phyloP scores from a whole-genome alignment of 306 rosid genomes.

The Gleditsia sinensis region DNA sequence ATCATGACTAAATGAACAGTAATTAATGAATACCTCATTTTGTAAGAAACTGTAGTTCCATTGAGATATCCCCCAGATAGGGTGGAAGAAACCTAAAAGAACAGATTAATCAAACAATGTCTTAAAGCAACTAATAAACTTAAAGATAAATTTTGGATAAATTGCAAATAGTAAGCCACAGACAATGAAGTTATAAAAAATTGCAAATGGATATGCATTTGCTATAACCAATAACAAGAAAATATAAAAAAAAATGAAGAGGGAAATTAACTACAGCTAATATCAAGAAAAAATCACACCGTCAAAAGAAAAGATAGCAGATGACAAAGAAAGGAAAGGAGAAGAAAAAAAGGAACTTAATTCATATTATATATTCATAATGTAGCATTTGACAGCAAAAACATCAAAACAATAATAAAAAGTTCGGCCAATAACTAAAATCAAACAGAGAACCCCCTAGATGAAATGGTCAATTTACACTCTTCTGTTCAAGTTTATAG shows the following conservation, averaged over 20 bases:
- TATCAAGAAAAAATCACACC: neutral
- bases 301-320: neutral
- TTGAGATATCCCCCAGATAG: neutral
- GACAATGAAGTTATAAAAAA: neutral
- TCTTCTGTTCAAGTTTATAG: too few species aligned
- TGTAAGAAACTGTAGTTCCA: neutral
- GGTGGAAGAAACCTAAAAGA: neutral
- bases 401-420: neutral
- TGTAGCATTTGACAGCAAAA: neutral
- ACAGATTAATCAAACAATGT: neutral
- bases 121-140: neutral
- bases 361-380: too few species aligned
- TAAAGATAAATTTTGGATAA: neutral
- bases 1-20: neutral
- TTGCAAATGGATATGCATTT: neutral
- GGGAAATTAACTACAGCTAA: neutral
- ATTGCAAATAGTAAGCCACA: neutral
- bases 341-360: neutral
- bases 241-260: neutral
- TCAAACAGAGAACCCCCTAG: neutral
- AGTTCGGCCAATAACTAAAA: neutral
- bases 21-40: slow-evolving; percentile 39
- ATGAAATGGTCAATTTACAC: neutral
- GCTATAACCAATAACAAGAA: neutral
- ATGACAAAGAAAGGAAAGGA: neutral